These are phyloP conservation scores for Colletotrichum magnum DNA, from an alignment of 2,329 filamentous ascomycete genomes.

Conservation along the genomic window DNA sequence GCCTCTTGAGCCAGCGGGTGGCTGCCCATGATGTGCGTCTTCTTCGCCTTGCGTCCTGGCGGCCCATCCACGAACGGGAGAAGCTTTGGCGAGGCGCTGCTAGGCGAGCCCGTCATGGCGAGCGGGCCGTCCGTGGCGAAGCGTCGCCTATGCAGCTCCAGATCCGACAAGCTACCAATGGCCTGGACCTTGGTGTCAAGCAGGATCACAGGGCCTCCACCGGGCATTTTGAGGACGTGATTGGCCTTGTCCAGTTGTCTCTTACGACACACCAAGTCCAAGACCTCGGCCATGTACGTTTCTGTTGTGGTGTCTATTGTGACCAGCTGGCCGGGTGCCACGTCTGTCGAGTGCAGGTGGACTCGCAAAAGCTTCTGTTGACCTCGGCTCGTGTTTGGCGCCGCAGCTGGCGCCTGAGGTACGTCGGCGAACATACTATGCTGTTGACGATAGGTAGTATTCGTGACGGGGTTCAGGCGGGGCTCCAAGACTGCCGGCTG, in stretches of 20 bases:
- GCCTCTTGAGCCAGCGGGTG: conserved; percentile 78
- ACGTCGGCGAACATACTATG: conserved; percentile 68
- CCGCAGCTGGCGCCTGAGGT: conserved; percentile 62
- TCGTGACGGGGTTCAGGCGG: conserved; percentile 72
- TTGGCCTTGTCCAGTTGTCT: conserved; percentile 84
- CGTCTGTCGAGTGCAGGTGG: conserved; percentile 78
- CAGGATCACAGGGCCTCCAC: conserved; percentile 81
- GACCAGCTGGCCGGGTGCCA: conserved; percentile 80
- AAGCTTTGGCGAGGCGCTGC: conserved; percentile 78
- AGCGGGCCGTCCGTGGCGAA: conserved; percentile 82
- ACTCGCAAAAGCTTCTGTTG: conserved; percentile 80
- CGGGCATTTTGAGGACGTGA: conserved; percentile 83
- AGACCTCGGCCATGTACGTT: conserved; percentile 85
- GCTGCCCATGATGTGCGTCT: conserved; percentile 65
- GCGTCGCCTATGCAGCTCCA: conserved; percentile 81
- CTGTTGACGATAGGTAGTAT: conserved; percentile 71
- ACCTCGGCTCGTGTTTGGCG: conserved; percentile 66
- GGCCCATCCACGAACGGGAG: conserved; percentile 64
- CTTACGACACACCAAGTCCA: conserved; percentile 83
- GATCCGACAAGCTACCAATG: conserved; percentile 80
- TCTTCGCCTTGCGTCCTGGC: conserved; percentile 63
- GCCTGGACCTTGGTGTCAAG: conserved; percentile 85
- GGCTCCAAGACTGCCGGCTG: conserved; percentile 51
- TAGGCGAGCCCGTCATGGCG: conserved; percentile 77
- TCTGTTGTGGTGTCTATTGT: conserved; percentile 84